These are phyloP conservation scores for Neurospora sp. DNA, from an alignment of 495 filamentous ascomycete genomes.

Conservation along the genomic window DNA sequence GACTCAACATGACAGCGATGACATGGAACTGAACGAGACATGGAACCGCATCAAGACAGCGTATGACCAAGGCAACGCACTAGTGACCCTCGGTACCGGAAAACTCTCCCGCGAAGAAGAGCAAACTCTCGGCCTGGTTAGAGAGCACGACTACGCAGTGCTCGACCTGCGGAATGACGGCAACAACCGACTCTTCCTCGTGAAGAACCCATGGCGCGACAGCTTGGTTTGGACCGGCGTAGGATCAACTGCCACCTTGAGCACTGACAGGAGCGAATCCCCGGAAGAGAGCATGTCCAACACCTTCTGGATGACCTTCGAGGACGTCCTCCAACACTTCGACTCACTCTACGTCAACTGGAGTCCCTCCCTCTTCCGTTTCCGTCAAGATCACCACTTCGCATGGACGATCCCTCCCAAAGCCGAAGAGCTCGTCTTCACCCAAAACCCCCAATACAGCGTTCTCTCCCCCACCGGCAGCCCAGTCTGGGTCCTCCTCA, in stretches of 20 bases:
- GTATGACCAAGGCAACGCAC: slow-evolving; percentile 69
- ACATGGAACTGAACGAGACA: slow-evolving; percentile 59
- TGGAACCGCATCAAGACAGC: slow-evolving; percentile 71
- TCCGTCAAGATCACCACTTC: slow-evolving; percentile 84
- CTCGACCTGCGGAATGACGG: slow-evolving; percentile 61
- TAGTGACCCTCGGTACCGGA: slow-evolving; percentile 86
- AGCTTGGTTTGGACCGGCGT: slow-evolving; percentile 53
- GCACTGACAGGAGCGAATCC: slow-evolving; percentile 4
- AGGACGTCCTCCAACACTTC: slow-evolving; percentile 79
- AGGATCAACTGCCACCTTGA: slow-evolving; percentile 20
- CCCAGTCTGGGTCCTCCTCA: slow-evolving; percentile 74
- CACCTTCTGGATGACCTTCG: slow-evolving; percentile 84
- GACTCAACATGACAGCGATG: slow-evolving; percentile 38
- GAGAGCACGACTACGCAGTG: slow-evolving; percentile 91
- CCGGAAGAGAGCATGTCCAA: slow-evolving; percentile 40
- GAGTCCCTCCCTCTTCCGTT: slow-evolving; percentile 77
- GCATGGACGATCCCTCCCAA: slow-evolving; percentile 64
- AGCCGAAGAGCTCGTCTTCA: slow-evolving; percentile 53
- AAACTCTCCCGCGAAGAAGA: slow-evolving; percentile 64
- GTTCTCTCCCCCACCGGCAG: slow-evolving; percentile 47
- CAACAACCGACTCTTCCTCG: slow-evolving; percentile 52
- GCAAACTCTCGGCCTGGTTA: slow-evolving; percentile 66
- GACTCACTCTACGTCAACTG: slow-evolving; percentile 95
- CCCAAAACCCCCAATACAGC: slow-evolving; percentile 74
- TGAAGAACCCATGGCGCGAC: slow-evolving; percentile 96